These are phyloP conservation scores for Tricholoma furcatifolium DNA, from an alignment of 768 basidiomycete species.

Conservation along the genomic window DNA sequence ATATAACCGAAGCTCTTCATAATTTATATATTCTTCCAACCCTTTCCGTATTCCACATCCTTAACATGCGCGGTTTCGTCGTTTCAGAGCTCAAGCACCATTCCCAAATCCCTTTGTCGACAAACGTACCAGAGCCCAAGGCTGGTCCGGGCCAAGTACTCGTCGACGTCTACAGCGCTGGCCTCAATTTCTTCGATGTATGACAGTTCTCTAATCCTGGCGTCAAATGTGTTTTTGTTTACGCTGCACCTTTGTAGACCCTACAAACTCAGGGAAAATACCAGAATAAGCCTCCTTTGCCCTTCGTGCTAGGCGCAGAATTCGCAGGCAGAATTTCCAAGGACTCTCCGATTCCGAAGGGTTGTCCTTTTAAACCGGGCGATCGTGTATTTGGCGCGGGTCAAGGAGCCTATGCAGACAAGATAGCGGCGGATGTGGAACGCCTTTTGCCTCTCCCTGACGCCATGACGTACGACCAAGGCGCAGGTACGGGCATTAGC, in stretches of 20 bases:
- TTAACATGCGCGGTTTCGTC: slow-evolving; percentile 74
- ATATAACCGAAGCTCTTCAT: neutral
- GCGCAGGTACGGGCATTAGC: slow-evolving; percentile 55
- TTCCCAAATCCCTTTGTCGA: slow-evolving; percentile 53
- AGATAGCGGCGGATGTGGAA: slow-evolving; percentile 53
- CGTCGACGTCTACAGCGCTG: slow-evolving; percentile 73
- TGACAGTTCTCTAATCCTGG: slow-evolving; percentile 10
- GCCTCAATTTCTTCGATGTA: slow-evolving; percentile 78
- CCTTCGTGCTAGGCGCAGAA: slow-evolving; percentile 83
- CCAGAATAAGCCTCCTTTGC: slow-evolving; percentile 79
- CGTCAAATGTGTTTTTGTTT: neutral
- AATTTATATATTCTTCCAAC: neutral
- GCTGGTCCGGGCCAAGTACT: slow-evolving; percentile 55
- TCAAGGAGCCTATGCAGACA: slow-evolving; percentile 82
- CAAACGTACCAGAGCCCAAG: slow-evolving; percentile 58
- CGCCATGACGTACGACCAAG: slow-evolving; percentile 79
- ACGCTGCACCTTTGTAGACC: slow-evolving; percentile 45
- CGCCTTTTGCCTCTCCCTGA: slow-evolving; percentile 68
- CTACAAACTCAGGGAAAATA: slow-evolving; percentile 90
- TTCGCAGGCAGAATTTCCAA: slow-evolving; percentile 77
- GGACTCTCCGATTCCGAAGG: slow-evolving; percentile 73
- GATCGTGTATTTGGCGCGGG: slow-evolving; percentile 85
- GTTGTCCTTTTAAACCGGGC: slow-evolving; percentile 76
- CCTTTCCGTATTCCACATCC: neutral
- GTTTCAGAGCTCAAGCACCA: slow-evolving; percentile 70